phyloP scores from a whole-genome alignment of 768 basidiomycete genomes.

The Dictyophora rubrovolvata region DNA sequence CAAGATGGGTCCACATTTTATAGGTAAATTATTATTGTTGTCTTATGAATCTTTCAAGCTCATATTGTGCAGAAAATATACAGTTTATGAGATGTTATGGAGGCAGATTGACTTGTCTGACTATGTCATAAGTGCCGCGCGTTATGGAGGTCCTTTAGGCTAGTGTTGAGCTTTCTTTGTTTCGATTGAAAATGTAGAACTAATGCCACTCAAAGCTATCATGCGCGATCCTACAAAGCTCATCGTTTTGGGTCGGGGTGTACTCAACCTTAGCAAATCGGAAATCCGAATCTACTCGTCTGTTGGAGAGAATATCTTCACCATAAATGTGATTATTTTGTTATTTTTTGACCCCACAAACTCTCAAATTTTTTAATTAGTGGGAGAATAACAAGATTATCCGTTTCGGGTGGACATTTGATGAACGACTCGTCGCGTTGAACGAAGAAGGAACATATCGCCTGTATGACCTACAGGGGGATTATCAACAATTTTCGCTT shows the following conservation, averaged over 20 bases:
- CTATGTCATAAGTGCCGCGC: slow-evolving; percentile 71
- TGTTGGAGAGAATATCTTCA: slow-evolving; percentile 60
- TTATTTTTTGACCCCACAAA: slow-evolving; percentile 8
- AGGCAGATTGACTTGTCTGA: slow-evolving; percentile 71
- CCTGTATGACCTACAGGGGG: slow-evolving; percentile 77
- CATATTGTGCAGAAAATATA: slow-evolving; percentile 36
- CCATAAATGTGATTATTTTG: slow-evolving; percentile 59
- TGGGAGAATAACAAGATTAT: slow-evolving; percentile 87
- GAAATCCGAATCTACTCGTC: slow-evolving; percentile 85
- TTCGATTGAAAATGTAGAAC: neutral
- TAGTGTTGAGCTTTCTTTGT: slow-evolving; percentile 12
- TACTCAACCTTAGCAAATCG: slow-evolving; percentile 52
- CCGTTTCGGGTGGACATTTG: slow-evolving; percentile 74
- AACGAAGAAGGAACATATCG: slow-evolving; percentile 92
- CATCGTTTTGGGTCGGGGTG: slow-evolving; percentile 53
- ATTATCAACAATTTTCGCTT: slow-evolving; percentile 78
- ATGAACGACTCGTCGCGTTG: slow-evolving; percentile 73
- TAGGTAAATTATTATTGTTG: slow-evolving; percentile 24
- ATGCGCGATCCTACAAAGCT: slow-evolving; percentile 81
- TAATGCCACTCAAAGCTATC: slow-evolving; percentile 43
- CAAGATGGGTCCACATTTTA: slow-evolving; percentile 83
- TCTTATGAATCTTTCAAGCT: neutral
- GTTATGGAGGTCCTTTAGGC: slow-evolving; percentile 88
- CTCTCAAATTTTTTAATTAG: slow-evolving; percentile 30
- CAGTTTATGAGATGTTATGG: slow-evolving; percentile 73